Evolutionary conservation across 768 basidiomycete genomes (phyloP).

Genomic region (Kwoniella pini): DNA sequence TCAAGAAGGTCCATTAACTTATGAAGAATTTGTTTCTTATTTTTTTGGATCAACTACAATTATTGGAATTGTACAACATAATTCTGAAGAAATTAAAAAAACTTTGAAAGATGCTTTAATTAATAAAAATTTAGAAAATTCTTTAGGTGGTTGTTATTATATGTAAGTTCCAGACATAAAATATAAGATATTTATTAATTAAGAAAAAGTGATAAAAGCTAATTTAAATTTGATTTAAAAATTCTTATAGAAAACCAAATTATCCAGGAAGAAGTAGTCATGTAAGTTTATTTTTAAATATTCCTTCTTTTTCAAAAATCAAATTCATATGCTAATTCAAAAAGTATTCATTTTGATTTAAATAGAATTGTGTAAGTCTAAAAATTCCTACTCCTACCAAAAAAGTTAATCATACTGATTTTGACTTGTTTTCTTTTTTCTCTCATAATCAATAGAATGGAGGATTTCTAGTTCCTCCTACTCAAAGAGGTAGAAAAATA

Average conservation of each 20-base stretch:
- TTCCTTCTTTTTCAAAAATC: too few species aligned
- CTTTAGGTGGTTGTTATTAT: slow-evolving; percentile 62
- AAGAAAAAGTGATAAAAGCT: neutral
- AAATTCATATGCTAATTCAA: too few species aligned
- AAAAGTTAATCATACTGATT: neutral
- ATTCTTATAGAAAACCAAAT: slow-evolving; percentile 58
- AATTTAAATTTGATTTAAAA: neutral
- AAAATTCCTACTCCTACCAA: neutral
- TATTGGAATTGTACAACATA: slow-evolving; percentile 61
- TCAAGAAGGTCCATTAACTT: slow-evolving; percentile 63
- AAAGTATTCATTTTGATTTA: too few species aligned
- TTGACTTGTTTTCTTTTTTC: neutral
- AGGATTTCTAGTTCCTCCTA: slow-evolving; percentile 76
- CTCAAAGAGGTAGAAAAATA: slow-evolving; percentile 66
- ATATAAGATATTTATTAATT: too few species aligned
- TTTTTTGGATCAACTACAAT: slow-evolving; percentile 78
- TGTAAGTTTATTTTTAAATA: slow-evolving; percentile 59
- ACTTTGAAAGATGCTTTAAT: slow-evolving; percentile 41
- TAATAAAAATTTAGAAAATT: slow-evolving; percentile 55
- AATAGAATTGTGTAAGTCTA: slow-evolving; percentile 36
- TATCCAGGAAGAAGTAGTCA: slow-evolving; percentile 88
- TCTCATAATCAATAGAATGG: slow-evolving; percentile 64
- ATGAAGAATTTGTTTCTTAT: slow-evolving; percentile 67
- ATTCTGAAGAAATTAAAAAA: slow-evolving; percentile 14
- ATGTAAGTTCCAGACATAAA: slow-evolving; percentile 29